phyloP scores from a whole-genome alignment of 441 rosid genomes.

The Theobroma grandiflorum region DNA sequence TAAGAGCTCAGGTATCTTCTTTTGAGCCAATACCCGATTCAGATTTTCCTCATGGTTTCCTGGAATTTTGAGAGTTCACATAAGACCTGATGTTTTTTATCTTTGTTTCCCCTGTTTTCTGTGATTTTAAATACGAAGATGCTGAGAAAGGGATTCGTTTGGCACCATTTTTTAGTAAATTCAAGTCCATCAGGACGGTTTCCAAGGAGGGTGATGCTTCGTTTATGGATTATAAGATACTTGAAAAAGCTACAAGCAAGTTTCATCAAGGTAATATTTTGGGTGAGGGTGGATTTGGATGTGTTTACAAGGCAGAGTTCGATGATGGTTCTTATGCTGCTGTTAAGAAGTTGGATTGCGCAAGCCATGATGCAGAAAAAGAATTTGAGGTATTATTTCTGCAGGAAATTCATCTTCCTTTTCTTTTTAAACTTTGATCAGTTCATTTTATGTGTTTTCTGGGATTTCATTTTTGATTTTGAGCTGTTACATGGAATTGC shows the following conservation, averaged over 20 bases:
- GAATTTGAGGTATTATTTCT: constrained; percentile 73
- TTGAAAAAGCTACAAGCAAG: constrained; percentile 71
- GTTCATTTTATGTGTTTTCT: neutral
- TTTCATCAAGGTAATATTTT: constrained; percentile 72
- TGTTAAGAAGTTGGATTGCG: constrained; percentile 83
- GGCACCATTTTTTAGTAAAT: constrained; percentile 60
- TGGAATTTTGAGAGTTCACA: neutral
- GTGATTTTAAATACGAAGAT: constrained; percentile 45
- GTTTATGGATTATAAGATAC: constrained; percentile 62
- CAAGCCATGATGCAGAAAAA: constrained; percentile 61
- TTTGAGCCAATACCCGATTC: neutral
- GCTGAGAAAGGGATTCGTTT: constrained; percentile 54
- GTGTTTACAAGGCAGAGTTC: constrained; percentile 73
- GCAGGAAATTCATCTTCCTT: neutral
- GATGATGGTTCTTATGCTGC: constrained; percentile 68
- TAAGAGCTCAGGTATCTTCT: constrained; percentile 59
- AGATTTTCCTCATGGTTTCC: constrained; percentile 1
- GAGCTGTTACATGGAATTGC: constrained; percentile 37
- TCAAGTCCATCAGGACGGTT: constrained; percentile 52
- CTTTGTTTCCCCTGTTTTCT: constrained; percentile 27
- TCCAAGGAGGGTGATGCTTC: constrained; percentile 58
- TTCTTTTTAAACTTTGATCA: neutral
- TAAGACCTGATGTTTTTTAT: neutral
- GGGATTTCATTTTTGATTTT: constrained; percentile 23
- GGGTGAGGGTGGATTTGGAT: constrained; percentile 93